Evolutionary conservation across 495 filamentous ascomycete species (phyloP), one percentile per base, ranked within the genome.

Genomic region (Glarea lozoyensis): DNA sequence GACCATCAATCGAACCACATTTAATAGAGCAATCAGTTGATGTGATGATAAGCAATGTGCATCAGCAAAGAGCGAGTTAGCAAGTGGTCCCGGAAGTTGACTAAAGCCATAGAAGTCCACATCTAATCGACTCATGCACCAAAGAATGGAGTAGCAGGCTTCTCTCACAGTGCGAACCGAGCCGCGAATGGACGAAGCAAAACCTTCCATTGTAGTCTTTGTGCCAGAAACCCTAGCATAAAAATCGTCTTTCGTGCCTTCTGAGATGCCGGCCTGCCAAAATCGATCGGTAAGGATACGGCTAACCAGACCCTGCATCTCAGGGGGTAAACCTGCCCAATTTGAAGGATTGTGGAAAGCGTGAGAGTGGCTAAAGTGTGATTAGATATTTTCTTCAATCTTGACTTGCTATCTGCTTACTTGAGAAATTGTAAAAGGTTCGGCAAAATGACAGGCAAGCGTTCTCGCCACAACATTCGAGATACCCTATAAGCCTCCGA

Each of bases 231-330:
- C 88, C 31, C 82, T 75, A 31, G 92, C 86, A 61, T 95, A 97
- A 56, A 99, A 99, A 24, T 95, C 88, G 40, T 97, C 92, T 52
- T 88, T 83, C 51, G 84, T 96, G 19, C 94, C 92, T 49, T 75
- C 84, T 0, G 92, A 96, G 30, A 99, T 99, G 12, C 92, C 92
- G 12, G 90, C 84, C 72, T 99, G 92, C 92, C 92, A 99, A 56
- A 99, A 97, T 18, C 92, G 82, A 64, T 99, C 92, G 1, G 88
- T 94, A 13, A 99, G 65, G 35, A 96, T 86, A 4, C 85, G 78
- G 23, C 76, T 76, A 21, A 95, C 81, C 12, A 95, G 77, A 10
- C 69, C 65, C 43, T 73, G 80, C 73, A 90, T 82, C 30, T 95
- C 86, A 25, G 67, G 63, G 10, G 88, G 79, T n/a, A 94, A 63